Evolutionary conservation across 1,139 yeast genomes (phyloP).

Genomic region (Pichia sp.): DNA sequence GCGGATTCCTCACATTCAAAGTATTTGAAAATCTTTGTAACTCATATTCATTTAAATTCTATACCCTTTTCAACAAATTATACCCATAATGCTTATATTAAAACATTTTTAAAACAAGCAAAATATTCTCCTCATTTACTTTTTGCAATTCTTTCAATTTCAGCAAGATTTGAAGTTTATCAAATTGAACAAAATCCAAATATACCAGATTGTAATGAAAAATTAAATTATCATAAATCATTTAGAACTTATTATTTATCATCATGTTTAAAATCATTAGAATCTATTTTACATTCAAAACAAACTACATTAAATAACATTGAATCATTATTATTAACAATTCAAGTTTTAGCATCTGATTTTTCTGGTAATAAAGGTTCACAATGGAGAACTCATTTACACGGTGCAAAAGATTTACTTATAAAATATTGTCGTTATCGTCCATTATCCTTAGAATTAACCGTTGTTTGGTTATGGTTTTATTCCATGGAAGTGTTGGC

Average conservation of each 20-base stretch:
- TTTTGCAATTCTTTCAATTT: constrained; percentile 55
- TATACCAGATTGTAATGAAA: constrained; percentile 15
- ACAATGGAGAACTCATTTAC: constrained; percentile 60
- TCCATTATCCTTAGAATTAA: constrained; percentile 32
- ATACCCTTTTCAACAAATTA: constrained; percentile 33
- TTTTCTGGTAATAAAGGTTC: constrained; percentile 47
- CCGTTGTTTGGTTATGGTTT: constrained; percentile 58
- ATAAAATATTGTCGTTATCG: constrained; percentile 39
- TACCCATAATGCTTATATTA: constrained; percentile 35
- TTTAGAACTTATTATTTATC: constrained; percentile 46
- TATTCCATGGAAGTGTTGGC: constrained; percentile 57
- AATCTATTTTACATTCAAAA: constrained; percentile 33
- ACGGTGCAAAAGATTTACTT: constrained; percentile 59
- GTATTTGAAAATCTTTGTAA: constrained; percentile 34
- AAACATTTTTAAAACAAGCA: constrained; percentile 45
- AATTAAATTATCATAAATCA: constrained; percentile 36
- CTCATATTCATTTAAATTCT: constrained; percentile 34
- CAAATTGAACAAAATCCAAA: constrained; percentile 24
- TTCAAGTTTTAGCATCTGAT: constrained; percentile 51
- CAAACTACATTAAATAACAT: constrained; percentile 42
- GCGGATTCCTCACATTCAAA: constrained; percentile 30
- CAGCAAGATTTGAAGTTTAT: constrained; percentile 44
- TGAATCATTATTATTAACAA: constrained; percentile 54
- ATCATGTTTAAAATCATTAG: constrained; percentile 47
- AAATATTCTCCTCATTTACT: constrained; percentile 46